A percentile compares a stretch with the other conserved stretches of the same genome.
phyloP scores from a whole-genome alignment of 768 basidiomycete genomes.

The Trametopsis cervina region DNA sequence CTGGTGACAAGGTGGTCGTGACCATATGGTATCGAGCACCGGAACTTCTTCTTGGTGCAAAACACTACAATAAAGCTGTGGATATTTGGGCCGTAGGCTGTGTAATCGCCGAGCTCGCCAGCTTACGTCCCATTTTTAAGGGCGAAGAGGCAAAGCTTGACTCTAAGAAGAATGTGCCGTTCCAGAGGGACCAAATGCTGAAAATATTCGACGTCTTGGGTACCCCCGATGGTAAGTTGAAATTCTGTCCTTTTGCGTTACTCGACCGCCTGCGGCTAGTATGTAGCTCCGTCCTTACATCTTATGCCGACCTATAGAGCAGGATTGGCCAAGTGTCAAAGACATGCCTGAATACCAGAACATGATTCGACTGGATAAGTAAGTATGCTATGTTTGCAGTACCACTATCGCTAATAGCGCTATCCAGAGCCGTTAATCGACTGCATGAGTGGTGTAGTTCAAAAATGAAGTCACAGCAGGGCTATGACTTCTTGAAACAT shows the following conservation, averaged over 20 bases:
- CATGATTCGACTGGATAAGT: conserved; percentile 75
- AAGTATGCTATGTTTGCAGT: conserved; percentile 20
- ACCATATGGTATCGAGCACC: conserved; percentile 99
- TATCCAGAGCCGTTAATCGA: conserved; percentile 45
- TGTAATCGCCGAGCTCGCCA: conserved; percentile 93
- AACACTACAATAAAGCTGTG: conserved; percentile 95
- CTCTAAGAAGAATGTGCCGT: conserved; percentile 94
- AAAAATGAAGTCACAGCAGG: conserved; percentile 52
- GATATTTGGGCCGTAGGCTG: conserved; percentile 99
- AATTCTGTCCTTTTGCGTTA: too few species aligned
- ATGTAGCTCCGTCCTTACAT: neutral
- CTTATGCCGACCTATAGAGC: conserved; percentile 39
- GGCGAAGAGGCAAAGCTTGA: conserved; percentile 98
- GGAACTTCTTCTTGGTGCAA: conserved; percentile 91
- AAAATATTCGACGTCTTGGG: conserved; percentile 97
- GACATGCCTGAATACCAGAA: conserved; percentile 87
- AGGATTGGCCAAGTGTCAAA: conserved; percentile 79
- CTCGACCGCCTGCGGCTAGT: too few species aligned
- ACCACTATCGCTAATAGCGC: conserved; percentile 7
- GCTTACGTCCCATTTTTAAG: conserved; percentile 94
- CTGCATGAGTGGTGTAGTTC: conserved; percentile 70
- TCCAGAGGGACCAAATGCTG: conserved; percentile 90
- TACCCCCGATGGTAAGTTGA: conserved; percentile 71
- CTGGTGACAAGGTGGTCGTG: conserved; percentile 97
- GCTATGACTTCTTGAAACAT: conserved; percentile 77